Conservation (phyloP, 2,329 filamentous ascomycete species). For the Aspergillus sp. region DNA sequence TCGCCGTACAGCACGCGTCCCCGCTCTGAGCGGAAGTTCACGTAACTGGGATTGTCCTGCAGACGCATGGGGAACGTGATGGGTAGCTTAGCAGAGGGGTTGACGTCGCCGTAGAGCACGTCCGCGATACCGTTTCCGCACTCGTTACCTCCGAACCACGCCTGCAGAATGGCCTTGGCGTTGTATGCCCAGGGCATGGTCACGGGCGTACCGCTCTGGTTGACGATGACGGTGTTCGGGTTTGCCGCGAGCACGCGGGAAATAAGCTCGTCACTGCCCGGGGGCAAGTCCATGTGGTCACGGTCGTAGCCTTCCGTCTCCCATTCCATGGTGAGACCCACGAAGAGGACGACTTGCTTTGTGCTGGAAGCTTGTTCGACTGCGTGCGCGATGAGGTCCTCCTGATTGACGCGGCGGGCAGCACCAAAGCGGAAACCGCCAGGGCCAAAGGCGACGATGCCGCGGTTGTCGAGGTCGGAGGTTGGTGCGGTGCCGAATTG, state of each 20-base stretch:
- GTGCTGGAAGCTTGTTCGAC: conserved; percentile 61
- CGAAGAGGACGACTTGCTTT: conserved; percentile 72
- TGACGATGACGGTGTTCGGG: conserved; percentile 63
- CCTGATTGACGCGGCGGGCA: conserved; percentile 51
- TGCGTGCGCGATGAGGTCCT: conserved; percentile 58
- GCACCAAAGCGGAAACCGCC: conserved; percentile 59
- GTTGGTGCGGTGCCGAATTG: conserved; percentile 56
- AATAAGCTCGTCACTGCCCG: conserved; percentile 53
- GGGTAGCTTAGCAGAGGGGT: conserved; percentile 68
- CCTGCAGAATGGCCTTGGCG: conserved; percentile 59
- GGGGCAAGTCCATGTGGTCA: conserved; percentile 51
- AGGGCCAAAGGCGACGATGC: conserved; percentile 46
- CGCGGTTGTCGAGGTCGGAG: conserved; percentile 47
- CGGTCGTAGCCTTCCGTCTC: conserved; percentile 67
- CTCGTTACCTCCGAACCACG: conserved; percentile 85
- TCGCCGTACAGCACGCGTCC: conserved; percentile 67
- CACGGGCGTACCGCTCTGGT: conserved; percentile 68
- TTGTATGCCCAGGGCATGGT: conserved; percentile 44
- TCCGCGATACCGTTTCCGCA: conserved; percentile 75
- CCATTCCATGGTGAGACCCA: conserved; percentile 74
- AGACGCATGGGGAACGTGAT: conserved; percentile 62
- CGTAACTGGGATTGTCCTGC: conserved; percentile 65
- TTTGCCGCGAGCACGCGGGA: conserved; percentile 59
- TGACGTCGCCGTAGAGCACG: conserved; percentile 65
- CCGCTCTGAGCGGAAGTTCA: conserved; percentile 63